Base-by-base conservation (phyloP, 78 protist species). In the Pigoraptor vietnamica region DNA sequence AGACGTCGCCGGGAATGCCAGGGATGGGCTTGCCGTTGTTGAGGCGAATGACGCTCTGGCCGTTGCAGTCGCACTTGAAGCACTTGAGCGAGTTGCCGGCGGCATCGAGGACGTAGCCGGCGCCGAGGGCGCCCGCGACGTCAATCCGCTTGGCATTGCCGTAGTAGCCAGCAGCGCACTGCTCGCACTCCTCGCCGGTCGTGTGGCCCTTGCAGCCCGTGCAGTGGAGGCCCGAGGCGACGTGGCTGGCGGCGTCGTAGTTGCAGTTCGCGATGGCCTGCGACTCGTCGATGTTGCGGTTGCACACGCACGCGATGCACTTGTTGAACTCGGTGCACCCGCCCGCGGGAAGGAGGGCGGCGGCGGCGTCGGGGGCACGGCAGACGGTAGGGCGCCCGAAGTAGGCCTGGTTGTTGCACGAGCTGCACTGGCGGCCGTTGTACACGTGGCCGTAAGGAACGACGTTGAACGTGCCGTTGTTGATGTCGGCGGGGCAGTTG, bases 21-120 rank as follows among this genome's bases (percentile, higher is more conserved):
- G 32, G 35, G n/a, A 79, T 21, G 56, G 56, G 25, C 56, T 40
- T 40, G 34, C 21, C 34, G 84, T 79, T 19, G 35, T 79, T 79
- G 84, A 40, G 2, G 56, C 88, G 88, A 37, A 14, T 37, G 19
- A 35, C 25, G 39, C 34, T 14, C 34, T 35, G 88, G 88, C 88
- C 88, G 25, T 83, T 83, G 88, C 88, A 83, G 88, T 83, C 88
- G 88, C 88, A 83, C 88, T 83, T 29, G 39, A 32, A 83, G 88
- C 88, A 83, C 88, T 83, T 83, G 88, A 83, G 88, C 39, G 88
- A 83, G n/a, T 83, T 37, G 88, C 88, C 88, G 24, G 35, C 6
- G 88, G 23, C 23, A 21, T 83, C 88, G 38, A 83, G 88, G 38
- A 83, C 38, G 25, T 24, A 83, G 35, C 88, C 88, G 24, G 88